A percentile compares a stretch with the other conserved stretches of the same genome.
phyloP scores from a whole-genome alignment of 2,329 filamentous ascomycete species.

The Botrytis elliptica region DNA sequence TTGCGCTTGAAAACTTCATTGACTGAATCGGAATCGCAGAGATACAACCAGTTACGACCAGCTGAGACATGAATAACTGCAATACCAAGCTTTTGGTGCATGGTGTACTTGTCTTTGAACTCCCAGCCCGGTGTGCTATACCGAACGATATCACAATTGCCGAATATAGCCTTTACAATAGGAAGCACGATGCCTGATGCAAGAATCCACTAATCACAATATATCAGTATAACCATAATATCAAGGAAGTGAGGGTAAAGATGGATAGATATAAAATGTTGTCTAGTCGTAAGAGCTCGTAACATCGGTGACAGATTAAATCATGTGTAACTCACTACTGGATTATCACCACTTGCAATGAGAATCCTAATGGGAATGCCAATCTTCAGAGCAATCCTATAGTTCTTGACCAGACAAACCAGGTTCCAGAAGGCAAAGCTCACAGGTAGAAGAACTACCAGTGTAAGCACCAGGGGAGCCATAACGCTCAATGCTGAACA shows the following conservation, averaged over 20 bases:
- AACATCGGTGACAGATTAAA: not conserved
- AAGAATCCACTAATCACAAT: not conserved
- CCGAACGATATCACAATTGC: conserved; percentile 4
- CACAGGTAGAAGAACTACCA: not conserved
- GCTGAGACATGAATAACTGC: conserved; percentile 13
- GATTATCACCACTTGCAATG: conserved; percentile 17
- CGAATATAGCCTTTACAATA: not conserved
- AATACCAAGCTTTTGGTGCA: conserved; percentile 12
- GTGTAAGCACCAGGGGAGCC: not conserved
- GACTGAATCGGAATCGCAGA: conserved; percentile 1
- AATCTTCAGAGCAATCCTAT: not conserved
- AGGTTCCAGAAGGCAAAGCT: conserved; percentile 5
- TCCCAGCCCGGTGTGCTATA: conserved; percentile 13
- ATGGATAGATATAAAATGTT: not conserved
- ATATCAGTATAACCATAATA: not conserved
- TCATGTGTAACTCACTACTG: not conserved
- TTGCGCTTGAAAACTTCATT: conserved; percentile 11
- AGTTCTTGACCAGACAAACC: not conserved
- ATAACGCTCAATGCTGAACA: not conserved
- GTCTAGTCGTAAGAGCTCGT: not conserved
- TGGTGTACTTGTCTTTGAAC: conserved; percentile 6
- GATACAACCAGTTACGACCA: conserved; percentile 11
- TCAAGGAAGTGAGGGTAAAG: not conserved
- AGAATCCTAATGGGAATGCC: conserved; percentile 1
- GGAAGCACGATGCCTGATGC: conserved; percentile 10